These are phyloP conservation scores for Jacaranda copaia DNA, from an alignment of 257 asterid genomes.

Conservation along the genomic window DNA sequence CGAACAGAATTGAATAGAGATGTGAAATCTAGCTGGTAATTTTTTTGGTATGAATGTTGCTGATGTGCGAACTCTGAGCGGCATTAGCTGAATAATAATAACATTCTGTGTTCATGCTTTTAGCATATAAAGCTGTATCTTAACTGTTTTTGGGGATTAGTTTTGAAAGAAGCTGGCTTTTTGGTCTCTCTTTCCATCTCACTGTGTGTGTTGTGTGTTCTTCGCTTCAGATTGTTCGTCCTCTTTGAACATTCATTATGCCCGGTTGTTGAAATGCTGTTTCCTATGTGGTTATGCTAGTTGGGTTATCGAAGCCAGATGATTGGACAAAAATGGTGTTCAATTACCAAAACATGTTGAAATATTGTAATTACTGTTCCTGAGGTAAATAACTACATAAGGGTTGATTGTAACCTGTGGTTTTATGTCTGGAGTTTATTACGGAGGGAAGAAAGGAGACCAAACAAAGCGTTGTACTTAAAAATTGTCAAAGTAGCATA, in stretches of 20 bases:
- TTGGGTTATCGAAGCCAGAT: not conserved
- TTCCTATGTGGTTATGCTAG: not conserved
- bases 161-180: slow-evolving; percentile 27
- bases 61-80: slow-evolving; percentile 44
- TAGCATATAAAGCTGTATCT: slow-evolving; percentile 16
- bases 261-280: too few species aligned
- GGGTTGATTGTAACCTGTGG: not conserved
- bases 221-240: too few species aligned
- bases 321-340: not conserved
- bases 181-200: not conserved
- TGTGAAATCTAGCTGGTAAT: slow-evolving; percentile 33
- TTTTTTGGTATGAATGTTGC: slow-evolving; percentile 38
- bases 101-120: slow-evolving; percentile 40
- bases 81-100: slow-evolving; percentile 43
- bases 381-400: not conserved
- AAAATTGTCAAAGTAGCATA: too few species aligned
- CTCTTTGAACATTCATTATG: not conserved
- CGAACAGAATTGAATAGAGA: slow-evolving; percentile 61
- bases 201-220: not conserved
- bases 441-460: too few species aligned
- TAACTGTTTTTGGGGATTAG: slow-evolving; percentile 17
- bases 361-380: not conserved
- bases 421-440: too few species aligned
- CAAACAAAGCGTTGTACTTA: too few species aligned
- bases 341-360: not conserved